Evolutionary conservation across 2,329 filamentous ascomycete species (phyloP).

Genomic region (Trichoderma sp.): DNA sequence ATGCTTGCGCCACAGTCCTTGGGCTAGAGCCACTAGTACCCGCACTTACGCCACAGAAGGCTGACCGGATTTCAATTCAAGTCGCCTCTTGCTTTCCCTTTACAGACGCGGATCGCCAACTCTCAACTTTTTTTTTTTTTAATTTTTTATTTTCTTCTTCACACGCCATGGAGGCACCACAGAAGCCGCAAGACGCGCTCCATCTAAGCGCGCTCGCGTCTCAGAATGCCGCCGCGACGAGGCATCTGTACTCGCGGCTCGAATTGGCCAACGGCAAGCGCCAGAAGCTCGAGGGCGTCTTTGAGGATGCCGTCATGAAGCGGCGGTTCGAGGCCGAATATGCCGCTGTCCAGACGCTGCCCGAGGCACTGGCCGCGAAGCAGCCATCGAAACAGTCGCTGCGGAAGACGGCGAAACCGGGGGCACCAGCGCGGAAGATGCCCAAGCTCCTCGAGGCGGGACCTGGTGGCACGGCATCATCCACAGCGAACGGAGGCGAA

Average conservation of each 20-base stretch:
- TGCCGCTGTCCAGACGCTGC: constrained; percentile 70
- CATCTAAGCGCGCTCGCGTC: constrained; percentile 35
- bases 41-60: constrained; percentile 31
- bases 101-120: not conserved
- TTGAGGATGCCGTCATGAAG: constrained; percentile 35
- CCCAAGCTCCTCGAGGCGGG: constrained; percentile 41
- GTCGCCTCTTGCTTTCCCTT: constrained; percentile 23
- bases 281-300: constrained; percentile 37
- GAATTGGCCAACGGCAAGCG: constrained; percentile 34
- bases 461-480: constrained; percentile 37
- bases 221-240: constrained; percentile 35
- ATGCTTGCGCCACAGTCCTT: not conserved
- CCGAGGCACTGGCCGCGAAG: constrained; percentile 73
- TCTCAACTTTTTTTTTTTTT: not conserved
- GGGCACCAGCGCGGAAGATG: constrained; percentile 41
- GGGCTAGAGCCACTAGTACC: not conserved
- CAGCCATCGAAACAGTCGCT: constrained; percentile 53
- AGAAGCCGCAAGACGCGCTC: constrained; percentile 33
- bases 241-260: constrained; percentile 32
- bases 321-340: constrained; percentile 70
- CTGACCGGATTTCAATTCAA: constrained; percentile 27
- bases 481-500: constrained; percentile 20
- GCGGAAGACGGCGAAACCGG: constrained; percentile 44
- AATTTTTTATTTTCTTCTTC: not conserved
- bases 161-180: constrained; percentile 34